Base-by-base conservation (phyloP, 768 basidiomycete genomes). In the Panaeolus cyanescens region DNA sequence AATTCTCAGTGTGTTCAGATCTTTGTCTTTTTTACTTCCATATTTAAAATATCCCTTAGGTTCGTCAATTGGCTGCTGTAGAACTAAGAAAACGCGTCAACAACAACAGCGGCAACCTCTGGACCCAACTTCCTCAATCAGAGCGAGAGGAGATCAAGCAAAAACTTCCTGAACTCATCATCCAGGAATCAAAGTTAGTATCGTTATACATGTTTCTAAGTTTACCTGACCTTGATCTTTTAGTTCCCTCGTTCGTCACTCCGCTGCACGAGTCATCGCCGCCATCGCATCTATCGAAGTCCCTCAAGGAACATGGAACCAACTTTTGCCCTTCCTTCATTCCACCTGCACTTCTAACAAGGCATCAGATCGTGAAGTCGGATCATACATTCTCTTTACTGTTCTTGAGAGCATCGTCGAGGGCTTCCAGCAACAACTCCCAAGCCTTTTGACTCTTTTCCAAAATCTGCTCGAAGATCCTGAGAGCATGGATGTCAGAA, bases 51-150 rank as follows among this genome's bases (percentile, higher is more conserved):
- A 55, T 8, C 42, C 31, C 42, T 53, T 70, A 99, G 96, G 88
- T 98, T 64, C 92, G 95, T 63, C 97, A 99, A 86, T 85, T 99
- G 20, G 93, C 96, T 54, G 95, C 96, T 7, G 95, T 98, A 59
- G 97, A 99, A 77, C 83, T 98, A 72, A 85, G 96, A 68, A 99
- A 99, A 82, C 92, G 96, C 60, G 86, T 98, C 62, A 74, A 83
- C 28, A 84, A 87, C 71, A 89, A 89, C 68, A 92, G 90, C 66
- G 91, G 90, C 55, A 86, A 84, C 71, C 75, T 96, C 32, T 99
- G 97, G 97, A 79, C 86, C 19, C 79, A 84, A 59, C 82, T 93
- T 30, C 76, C 86, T 33, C 83, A 84, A 71, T 78, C 81, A 34
- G 80, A 89, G 62, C 89, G 96, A 39, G 82, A 88, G 64, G 83